Evolutionary conservation across 306 rosid species (phyloP).

Genomic region (apple (Malus domestica)): DNA sequence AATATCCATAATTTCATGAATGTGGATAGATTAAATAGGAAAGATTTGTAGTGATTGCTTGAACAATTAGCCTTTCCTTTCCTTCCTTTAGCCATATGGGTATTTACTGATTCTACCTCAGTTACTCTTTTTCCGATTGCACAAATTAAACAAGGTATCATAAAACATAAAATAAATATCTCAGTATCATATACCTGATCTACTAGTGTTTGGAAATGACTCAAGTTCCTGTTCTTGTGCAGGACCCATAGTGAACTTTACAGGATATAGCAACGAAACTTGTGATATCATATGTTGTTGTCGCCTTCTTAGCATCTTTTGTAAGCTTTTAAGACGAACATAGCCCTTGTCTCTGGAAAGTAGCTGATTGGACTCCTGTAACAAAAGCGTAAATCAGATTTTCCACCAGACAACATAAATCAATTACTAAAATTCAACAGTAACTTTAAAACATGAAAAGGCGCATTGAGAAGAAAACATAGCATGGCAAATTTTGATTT

Average conservation of each 20-base stretch:
- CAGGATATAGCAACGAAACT: conserved; percentile 80
- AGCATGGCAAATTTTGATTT: background rate
- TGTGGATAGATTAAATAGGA: background rate
- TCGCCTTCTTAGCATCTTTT: conserved; percentile 61
- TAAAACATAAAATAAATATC: background rate
- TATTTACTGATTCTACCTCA: background rate
- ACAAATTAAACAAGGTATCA: background rate
- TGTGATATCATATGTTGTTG: conserved; percentile 76
- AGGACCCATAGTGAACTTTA: conserved; percentile 67
- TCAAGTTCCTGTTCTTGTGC: conserved; percentile 93
- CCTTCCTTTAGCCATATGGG: background rate
- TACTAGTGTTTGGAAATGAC: conserved; percentile 64
- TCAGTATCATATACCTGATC: conserved; percentile 39
- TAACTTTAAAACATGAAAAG: background rate
- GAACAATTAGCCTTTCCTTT: background rate
- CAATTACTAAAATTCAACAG: background rate
- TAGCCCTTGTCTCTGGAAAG: conserved; percentile 63
- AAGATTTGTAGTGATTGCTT: background rate
- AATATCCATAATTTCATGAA: background rate
- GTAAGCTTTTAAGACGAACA: conserved; percentile 49
- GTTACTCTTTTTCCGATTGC: background rate
- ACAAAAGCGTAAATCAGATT: conserved; percentile 20
- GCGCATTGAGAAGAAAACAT: background rate
- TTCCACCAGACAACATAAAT: conserved; percentile 14
- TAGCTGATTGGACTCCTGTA: conserved; percentile 55